phyloP scores from a whole-genome alignment of 139 green algal genomes.

The Coelastrella sp. region DNA sequence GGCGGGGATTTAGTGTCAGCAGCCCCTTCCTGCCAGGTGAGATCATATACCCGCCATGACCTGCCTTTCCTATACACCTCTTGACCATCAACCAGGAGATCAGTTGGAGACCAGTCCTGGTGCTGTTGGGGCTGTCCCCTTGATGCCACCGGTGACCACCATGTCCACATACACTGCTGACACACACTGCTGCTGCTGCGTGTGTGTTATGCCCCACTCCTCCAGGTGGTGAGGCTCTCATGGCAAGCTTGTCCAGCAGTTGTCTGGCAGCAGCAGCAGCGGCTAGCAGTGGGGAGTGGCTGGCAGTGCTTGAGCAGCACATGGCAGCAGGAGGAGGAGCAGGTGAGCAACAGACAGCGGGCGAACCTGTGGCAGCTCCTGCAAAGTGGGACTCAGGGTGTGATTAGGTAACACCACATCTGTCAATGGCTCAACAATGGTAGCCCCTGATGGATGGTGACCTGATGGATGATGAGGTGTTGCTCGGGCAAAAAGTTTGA shows the following conservation, averaged over 20 bases:
- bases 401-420: not conserved
- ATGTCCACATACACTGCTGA: not conserved
- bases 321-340: slow-evolving; percentile 39
- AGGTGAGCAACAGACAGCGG: not conserved
- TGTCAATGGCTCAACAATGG: no score
- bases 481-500: no score
- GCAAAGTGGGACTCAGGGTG: not conserved
- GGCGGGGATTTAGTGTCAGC: slow-evolving; percentile 70
- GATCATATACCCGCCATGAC: not conserved
- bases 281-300: slow-evolving; percentile 65
- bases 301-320: slow-evolving; percentile 58
- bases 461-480: no score
- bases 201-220: not conserved
- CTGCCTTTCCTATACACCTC: no score
- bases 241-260: slow-evolving; percentile 46
- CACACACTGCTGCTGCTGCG: not conserved
- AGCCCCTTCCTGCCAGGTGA: slow-evolving; percentile 74
- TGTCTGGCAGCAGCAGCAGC: slow-evolving; percentile 58
- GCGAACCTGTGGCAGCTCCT: not conserved
- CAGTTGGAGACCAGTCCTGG: no score
- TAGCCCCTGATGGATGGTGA: no score
- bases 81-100: no score
- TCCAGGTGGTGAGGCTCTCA: slow-evolving; percentile 61
- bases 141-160: no score
- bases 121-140: no score